Percentiles rank a stretch among this genome's conserved stretches.
Conservation (phyloP, 169 alveolate genomes). For the Eimeria necatrix region DNA sequence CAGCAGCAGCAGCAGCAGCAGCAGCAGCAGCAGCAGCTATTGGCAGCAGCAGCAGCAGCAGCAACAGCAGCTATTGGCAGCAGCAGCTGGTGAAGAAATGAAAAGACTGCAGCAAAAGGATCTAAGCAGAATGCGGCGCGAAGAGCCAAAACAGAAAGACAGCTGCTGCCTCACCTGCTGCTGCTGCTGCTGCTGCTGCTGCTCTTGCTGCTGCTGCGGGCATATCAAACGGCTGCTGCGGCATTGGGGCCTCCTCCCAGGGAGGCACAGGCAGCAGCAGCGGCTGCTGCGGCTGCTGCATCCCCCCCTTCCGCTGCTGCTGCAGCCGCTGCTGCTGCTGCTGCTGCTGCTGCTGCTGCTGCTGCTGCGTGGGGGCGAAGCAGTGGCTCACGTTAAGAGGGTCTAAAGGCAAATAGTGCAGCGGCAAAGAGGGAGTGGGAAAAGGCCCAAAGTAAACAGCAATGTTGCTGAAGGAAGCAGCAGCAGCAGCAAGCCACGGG, state of each 20-base stretch:
- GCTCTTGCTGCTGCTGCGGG: neutral
- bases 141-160: neutral
- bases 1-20: neutral
- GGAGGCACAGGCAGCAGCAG: slow-evolving; percentile 7
- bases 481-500: neutral
- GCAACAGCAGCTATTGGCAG: neutral
- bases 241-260: slow-evolving; percentile 16
- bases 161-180: neutral
- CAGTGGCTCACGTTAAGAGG: neutral
- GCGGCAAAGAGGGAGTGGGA: neutral
- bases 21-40: slow-evolving; percentile 11
- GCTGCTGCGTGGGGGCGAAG: neutral
- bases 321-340: slow-evolving; percentile 9
- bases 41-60: neutral
- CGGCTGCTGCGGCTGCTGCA: neutral
- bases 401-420: neutral
- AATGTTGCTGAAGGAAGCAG: neutral
- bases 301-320: too few relatives aligned
- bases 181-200: neutral
- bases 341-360: slow-evolving; percentile 17
- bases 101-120: neutral
- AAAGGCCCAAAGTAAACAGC: neutral
- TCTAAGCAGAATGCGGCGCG: neutral
- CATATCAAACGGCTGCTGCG: neutral
- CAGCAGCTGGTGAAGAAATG: neutral